A percentile compares a stretch with the other conserved stretches of the same genome.
These are phyloP conservation scores for Aspergillus taichungensis DNA, from an alignment of 495 filamentous ascomycete genomes.

Conservation along the genomic window DNA sequence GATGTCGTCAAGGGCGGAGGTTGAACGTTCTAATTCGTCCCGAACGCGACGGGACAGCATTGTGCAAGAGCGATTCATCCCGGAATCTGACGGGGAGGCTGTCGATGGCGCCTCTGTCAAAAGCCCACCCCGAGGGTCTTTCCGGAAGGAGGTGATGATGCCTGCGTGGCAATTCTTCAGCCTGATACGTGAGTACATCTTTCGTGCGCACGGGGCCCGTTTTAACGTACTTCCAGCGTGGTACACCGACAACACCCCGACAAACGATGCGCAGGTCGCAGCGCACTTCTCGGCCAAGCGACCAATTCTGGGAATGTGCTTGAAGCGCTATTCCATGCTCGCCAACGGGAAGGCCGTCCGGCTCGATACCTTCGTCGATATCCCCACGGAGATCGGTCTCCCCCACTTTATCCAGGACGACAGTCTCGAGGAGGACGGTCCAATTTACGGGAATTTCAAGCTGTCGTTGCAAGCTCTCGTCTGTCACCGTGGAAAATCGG, in stretches of 20 bases:
- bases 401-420: slow-evolving; percentile 88
- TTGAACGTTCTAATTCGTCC: slow-evolving; percentile 12
- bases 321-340: slow-evolving; percentile 81
- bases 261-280: slow-evolving; percentile 59
- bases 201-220: not conserved
- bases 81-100: slow-evolving; percentile 28
- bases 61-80: slow-evolving; percentile 50
- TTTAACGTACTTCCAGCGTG: slow-evolving; percentile 44
- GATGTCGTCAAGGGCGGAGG: slow-evolving; percentile 23
- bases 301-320: slow-evolving; percentile 81
- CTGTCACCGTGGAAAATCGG: slow-evolving; percentile 80
- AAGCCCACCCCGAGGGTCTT: slow-evolving; percentile 32
- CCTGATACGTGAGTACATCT: slow-evolving; percentile 58
- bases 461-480: slow-evolving; percentile 81
- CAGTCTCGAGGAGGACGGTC: slow-evolving; percentile 50
- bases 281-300: slow-evolving; percentile 64
- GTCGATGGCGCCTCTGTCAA: slow-evolving; percentile 23
- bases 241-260: slow-evolving; percentile 63
- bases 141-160: slow-evolving; percentile 82
- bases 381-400: slow-evolving; percentile 78
- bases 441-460: slow-evolving; percentile 75
- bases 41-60: slow-evolving; percentile 48
- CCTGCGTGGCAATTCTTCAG: slow-evolving; percentile 98
- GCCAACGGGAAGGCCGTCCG: slow-evolving; percentile 57
- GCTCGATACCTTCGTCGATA: slow-evolving; percentile 76